Percentiles rank a stretch among this genome's conserved stretches.
These are phyloP conservation scores for Colletotrichum echinochloae DNA, from an alignment of 2,329 filamentous ascomycete genomes.

Conservation along the genomic window DNA sequence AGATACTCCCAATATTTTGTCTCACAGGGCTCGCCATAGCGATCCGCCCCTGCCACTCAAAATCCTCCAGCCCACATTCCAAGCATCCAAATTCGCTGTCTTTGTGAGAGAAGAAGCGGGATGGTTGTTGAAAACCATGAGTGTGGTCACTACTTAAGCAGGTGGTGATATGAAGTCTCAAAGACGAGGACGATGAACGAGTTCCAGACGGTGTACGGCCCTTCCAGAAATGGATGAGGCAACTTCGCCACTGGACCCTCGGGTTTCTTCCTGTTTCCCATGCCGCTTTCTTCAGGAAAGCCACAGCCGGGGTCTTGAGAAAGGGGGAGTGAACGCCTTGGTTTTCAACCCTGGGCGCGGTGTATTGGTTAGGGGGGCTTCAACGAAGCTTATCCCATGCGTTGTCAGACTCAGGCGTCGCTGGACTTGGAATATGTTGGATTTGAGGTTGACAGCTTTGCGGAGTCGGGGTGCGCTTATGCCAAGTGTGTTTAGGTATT, in stretches of 20 bases:
- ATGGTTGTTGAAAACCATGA: neutral
- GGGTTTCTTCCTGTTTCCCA: neutral
- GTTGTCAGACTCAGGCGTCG: neutral
- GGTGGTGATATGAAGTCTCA: no score
- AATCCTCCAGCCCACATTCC: neutral
- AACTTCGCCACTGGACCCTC: neutral
- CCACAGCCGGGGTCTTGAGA: neutral
- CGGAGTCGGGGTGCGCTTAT: neutral
- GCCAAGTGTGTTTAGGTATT: neutral
- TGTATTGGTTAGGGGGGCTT: neutral
- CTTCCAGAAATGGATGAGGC: neutral
- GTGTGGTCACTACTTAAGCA: neutral
- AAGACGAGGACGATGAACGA: neutral
- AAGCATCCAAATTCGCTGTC: neutral
- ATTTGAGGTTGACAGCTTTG: neutral
- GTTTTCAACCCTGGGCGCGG: neutral
- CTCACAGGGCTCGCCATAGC: neutral
- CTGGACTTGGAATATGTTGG: neutral
- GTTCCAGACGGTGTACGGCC: neutral
- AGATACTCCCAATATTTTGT: slow-evolving; percentile 45
- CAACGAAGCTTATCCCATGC: neutral
- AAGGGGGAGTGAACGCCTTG: neutral
- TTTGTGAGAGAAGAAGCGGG: slow-evolving; percentile 1
- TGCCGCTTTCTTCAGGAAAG: neutral
- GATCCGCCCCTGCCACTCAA: neutral